Evolutionary conservation across 768 basidiomycete species (phyloP), one percentile per base, ranked within the genome.

Genomic region (Hortiboletus campestris): DNA sequence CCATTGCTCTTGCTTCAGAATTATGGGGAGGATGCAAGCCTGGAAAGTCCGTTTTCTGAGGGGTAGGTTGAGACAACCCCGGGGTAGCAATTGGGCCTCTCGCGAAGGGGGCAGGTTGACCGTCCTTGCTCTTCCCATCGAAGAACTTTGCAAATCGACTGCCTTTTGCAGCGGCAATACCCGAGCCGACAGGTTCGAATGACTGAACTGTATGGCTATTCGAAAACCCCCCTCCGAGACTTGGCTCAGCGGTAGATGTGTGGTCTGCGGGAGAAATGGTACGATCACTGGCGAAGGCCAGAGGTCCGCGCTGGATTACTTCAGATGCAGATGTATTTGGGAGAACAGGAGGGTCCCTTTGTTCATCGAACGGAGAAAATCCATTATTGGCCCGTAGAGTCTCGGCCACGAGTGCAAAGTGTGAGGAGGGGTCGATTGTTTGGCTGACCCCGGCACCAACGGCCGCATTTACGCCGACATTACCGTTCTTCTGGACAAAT

Each of bases 91-190:
- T 70, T 38, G 74, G 71, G 28, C 72, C 61, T 55, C 82, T 82
- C 16, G 72, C 63, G 32, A 72, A 59, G 38, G 70, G 61, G 19
- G 57, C 35, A 57, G 60, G 58, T 52, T 60, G 70, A 41, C 63
- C 63, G 14, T 85, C 84, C 58, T 78, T 79, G 31, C 67, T 65
- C 69, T 89, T 91, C n/a, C 80, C 80, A 61, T 92, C 90, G 59
- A 92, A 93, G 70, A 91, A 91, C 67, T 91, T 93, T 32, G 89
- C 91, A 68, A 92, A 88, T 36, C 91, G 84, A 66, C 90, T 92
- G 39, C 90, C 90, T 69, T 86, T 90, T 25, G 77, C 78, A 32
- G 76, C 73, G 14, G 82, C 76, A 64, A 81, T 75, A 32, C 80
- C 77, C 28, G 77, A 76, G 25, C 74, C 75, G 49, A 66, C 69